Evolutionary conservation across 2,329 filamentous ascomycete species (phyloP), one percentile per base, ranked within the genome.

Genomic region (Zelopaecilomyces penicillatus): DNA sequence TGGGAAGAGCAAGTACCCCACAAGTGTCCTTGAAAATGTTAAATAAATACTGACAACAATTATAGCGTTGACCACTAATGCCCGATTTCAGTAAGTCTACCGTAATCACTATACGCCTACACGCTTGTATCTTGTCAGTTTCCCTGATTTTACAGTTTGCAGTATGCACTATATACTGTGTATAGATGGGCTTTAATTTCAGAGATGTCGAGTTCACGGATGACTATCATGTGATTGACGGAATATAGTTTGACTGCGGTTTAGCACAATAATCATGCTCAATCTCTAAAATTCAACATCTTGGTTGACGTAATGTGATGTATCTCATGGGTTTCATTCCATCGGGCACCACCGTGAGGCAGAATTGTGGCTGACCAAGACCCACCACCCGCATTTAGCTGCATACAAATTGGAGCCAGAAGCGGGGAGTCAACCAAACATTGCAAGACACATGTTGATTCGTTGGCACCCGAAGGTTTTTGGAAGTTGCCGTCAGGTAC

Each of bases 1-100:
- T 96, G 91, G 90, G 89, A 95, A 68, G 89, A 83, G 78, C 82
- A 68, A 56, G 66, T 57, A 26, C 19, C 30, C 49, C 19, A 37
- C 30, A 60, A 41, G 27, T 10, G 34, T 8, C 32, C 12, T 34
- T 32, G 9, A 10, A 10, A 10, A 11, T 35, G 37, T 10, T 9
- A 47, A 11, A 6, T 9, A 11, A 48, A 12, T 46, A 48, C 56
- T 61, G 44, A 60, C 43, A 40, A 50, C 30, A 44, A 39, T 46
- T 43, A 29, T 51, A 72, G 68, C 51, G 62, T 71, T 52, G 68
- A 71, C 49, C 67, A 68, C 55, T 68, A 57, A 56, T 32, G 19
- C 9, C 12, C 27, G 37, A 19, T 19, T n/a, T 12, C 47, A 43
- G 52, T 40, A 41, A 29, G 26, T 30, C 19, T 19, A 19, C 19